A percentile compares a stretch with the other conserved stretches of the same genome.
These are phyloP conservation scores for Rhododendron molle DNA, from an alignment of 148 eudicot species.

Conservation along the genomic window DNA sequence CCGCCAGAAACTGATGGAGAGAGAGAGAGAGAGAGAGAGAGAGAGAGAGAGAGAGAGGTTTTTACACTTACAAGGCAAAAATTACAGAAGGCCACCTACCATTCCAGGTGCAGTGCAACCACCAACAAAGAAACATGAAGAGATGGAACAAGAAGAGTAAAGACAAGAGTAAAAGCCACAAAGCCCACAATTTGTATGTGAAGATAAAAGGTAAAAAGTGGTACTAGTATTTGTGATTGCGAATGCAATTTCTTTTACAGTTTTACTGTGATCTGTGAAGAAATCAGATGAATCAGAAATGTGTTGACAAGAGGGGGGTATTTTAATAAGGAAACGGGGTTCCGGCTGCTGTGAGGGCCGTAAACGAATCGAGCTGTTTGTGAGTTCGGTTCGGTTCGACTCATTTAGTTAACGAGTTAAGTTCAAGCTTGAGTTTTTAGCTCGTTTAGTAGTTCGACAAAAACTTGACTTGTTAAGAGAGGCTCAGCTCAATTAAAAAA, in stretches of 20 bases:
- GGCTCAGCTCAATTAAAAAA: too few relatives aligned
- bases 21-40: neutral
- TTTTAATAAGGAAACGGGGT: neutral
- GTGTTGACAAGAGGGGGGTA: neutral
- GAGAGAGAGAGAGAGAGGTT: neutral
- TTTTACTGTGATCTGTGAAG: neutral
- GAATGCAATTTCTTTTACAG: neutral
- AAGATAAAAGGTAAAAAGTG: neutral
- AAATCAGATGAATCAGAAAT: neutral
- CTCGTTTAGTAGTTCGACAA: too few relatives aligned
- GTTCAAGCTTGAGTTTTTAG: too few relatives aligned
- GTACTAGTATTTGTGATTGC: too few relatives aligned
- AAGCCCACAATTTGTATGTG: neutral
- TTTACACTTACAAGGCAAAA: neutral
- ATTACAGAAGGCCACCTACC: constrained; percentile 5
- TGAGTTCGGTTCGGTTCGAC: too few relatives aligned
- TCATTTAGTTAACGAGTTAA: too few relatives aligned
- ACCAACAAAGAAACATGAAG: neutral
- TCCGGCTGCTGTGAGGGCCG: too few relatives aligned
- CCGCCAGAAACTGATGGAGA: constrained; percentile 6
- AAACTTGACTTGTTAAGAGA: too few relatives aligned
- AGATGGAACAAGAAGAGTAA: neutral
- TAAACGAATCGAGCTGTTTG: too few relatives aligned
- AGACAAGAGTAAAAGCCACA: neutral
- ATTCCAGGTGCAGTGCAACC: constrained; percentile 1